These are phyloP conservation scores for Vanilla planifolia DNA, from an alignment of 106 monocot genomes.

Conservation along the genomic window DNA sequence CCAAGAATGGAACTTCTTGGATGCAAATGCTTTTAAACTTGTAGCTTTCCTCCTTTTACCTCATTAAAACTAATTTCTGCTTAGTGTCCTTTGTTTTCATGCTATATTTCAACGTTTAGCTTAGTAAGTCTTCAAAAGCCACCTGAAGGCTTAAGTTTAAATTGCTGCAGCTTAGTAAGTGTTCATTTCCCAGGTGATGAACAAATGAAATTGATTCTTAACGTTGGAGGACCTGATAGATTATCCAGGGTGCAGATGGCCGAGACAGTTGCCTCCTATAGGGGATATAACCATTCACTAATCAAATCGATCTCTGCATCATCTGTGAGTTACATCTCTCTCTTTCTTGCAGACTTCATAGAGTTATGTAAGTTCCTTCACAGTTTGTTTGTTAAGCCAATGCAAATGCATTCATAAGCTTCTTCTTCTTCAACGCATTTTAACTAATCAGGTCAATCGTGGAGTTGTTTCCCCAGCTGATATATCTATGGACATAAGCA, in stretches of 20 bases:
- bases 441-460: slow-evolving; percentile 57
- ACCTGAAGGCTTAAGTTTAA: no score
- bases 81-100: no score
- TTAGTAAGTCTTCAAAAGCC: no score
- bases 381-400: background rate
- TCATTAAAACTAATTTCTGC: no score
- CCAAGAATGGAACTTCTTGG: no score
- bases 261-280: slow-evolving; percentile 54
- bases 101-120: no score
- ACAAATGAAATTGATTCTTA: slow-evolving; percentile 61
- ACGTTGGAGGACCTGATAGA: slow-evolving; percentile 81
- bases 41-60: no score
- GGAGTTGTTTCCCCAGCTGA: slow-evolving; percentile 88
- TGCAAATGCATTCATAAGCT: no score
- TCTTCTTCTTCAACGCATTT: background rate
- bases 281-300: slow-evolving; percentile 48
- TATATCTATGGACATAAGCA: slow-evolving; percentile 90
- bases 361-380: background rate
- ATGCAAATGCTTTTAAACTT: no score
- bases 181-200: slow-evolving; percentile 40
- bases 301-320: slow-evolving; percentile 82
- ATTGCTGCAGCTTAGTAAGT: no score
- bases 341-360: background rate
- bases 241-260: slow-evolving; percentile 82
- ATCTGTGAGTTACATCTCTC: slow-evolving; percentile 31